These are phyloP conservation scores for Myxozyma neglecta DNA, from an alignment of 805 yeast genomes.

Conservation along the genomic window DNA sequence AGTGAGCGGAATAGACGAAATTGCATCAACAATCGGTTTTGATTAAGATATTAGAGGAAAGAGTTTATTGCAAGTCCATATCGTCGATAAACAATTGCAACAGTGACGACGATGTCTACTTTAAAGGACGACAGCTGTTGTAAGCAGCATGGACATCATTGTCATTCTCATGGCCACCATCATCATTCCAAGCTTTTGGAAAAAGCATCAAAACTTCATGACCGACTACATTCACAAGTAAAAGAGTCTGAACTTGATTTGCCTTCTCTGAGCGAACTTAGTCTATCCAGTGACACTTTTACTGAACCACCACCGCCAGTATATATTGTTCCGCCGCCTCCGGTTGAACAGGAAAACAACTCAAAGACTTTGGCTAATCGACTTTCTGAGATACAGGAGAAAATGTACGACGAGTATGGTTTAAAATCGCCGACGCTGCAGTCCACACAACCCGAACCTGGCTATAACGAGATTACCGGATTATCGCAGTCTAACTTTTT, in stretches of 20 bases:
- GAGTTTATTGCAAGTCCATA: neutral
- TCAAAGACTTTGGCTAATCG: too few relatives aligned
- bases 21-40: too few relatives aligned
- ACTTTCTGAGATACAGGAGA: neutral
- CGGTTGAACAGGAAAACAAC: neutral
- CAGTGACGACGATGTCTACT: neutral
- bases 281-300: neutral
- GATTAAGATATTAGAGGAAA: too few relatives aligned
- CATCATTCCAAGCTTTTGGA: neutral
- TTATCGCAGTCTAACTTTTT: too few relatives aligned
- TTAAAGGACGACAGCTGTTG: neutral
- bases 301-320: neutral
- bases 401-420: too few relatives aligned
- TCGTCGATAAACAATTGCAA: neutral
- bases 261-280: neutral
- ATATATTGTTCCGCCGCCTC: constrained; percentile 7
- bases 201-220: neutral
- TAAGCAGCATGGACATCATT: neutral
- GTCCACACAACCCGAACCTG: too few relatives aligned
- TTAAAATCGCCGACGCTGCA: too few relatives aligned
- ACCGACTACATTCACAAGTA: neutral
- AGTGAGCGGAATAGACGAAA: too few relatives aligned
- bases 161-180: neutral
- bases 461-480: too few relatives aligned
- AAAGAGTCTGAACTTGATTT: neutral